Base-by-base conservation (phyloP, 1,139 yeast species). In the Waltiozyma sp. region DNA sequence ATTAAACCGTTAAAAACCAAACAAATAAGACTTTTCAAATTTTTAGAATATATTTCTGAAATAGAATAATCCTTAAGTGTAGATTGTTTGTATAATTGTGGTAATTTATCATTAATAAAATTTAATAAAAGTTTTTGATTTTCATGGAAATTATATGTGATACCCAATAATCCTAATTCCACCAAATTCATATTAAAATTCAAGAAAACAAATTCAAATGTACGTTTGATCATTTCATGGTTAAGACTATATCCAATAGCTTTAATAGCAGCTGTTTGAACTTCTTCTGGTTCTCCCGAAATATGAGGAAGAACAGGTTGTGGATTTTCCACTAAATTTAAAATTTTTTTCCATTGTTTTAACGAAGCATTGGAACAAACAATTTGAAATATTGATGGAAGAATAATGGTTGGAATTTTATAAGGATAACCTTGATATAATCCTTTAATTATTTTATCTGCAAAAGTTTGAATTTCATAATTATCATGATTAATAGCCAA, bases 311-410 rank as follows among this genome's bases (percentile, higher is more conserved):
- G 50, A 8, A 59, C 52, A 7, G 62, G 56, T 41, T 69, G 64
- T 11, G 80, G 66, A 47, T 70, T 70, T 46, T 75, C 75, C 10
- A 72, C 72, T 19, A 77, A 56, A 37, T 72, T 74, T 37, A 71
- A 60, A 3, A 77, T 60, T 50, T 73, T 77, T 56, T 79, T 79
- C 66, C 77, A 80, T 37, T 73, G 77, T 48, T 74, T 72, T 43
- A 67, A 62, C 28, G 58, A 63, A 21, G 62, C 56, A 40, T 59
- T 53, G 40, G 57, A 64, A 36, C 64, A 58, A 34, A 58, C 52
- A 28, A 62, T 58, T 7, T 64, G 59, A 28, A 69, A 60, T 2
- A 63, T 52, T 10, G 70, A 59, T 2, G 57, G 55, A 6, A 71
- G 52, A 16, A 80, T 47, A 48, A 72, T 75, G 42, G 62, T 63